Base-by-base conservation (phyloP, 2,329 filamentous ascomycete species). In the Cercospora sojina region DNA sequence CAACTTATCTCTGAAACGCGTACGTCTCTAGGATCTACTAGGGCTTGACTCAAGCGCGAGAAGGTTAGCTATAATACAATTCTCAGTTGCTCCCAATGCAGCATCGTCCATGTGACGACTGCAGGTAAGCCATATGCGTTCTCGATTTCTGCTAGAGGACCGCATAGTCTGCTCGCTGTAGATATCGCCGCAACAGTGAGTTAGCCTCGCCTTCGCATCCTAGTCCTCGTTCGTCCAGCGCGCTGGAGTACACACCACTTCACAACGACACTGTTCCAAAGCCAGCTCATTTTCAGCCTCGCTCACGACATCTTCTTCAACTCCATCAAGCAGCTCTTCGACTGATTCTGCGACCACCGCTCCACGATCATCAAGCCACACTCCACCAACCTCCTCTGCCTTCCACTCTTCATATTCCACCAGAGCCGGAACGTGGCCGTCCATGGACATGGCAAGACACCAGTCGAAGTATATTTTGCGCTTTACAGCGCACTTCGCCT, bases 371-470 rank as follows among this genome's bases (percentile, higher is more conserved):
- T 60, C 62, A 23, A 68, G 47, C 31, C 59, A 59, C n/a, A 69
- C 70, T 18, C 71, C 71, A 0, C 71, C 71, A 18, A 69, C 68
- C 25, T 69, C 64, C 23, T 69, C 63, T 9, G 61, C 56, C 20
- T 65, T 35, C 64, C 62, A 70, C 51, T 66, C 64, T 49, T 70
- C 64, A 49, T 70, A 73, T 5, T 69, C 67, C 23, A 38, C 55
- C 20, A 72, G 18, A 2, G 23, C 65, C 2, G 49, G 63, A n/a
- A 56, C 51, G 1, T 62, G 59, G 27, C 27, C 9, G 1, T 65
- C 65, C 2, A 65, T 10, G 3, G 60, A 64, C 56, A 47, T 64
- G 23, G 59, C 35, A 18, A 38, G 18, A 35, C 66, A 61, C 69
- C 71, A 74, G n/a, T 55, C 9, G 31, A 67, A 59, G 29, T 66